Percentiles rank a stretch among this genome's conserved stretches.
Evolutionary conservation across 2,329 filamentous ascomycete species (phyloP).

Genomic region (Hypoxylon sp.): DNA sequence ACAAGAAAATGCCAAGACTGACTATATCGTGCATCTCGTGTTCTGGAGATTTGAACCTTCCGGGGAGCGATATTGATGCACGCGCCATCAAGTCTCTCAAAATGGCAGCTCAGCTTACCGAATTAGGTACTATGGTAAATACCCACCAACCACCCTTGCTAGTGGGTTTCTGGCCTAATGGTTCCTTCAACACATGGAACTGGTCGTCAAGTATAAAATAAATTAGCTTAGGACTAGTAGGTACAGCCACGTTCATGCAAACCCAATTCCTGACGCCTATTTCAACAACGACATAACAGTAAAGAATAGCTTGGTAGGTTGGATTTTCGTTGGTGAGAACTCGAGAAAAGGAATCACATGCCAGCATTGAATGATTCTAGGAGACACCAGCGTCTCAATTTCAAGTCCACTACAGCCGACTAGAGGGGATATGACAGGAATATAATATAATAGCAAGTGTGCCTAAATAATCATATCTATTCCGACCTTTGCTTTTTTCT

Average conservation of each 20-base stretch:
- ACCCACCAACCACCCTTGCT: not conserved
- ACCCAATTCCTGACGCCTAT: not conserved
- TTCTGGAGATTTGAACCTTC: conserved; percentile 39
- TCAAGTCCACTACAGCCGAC: too few relatives aligned
- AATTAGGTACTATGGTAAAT: conserved; percentile 17
- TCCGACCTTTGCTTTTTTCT: too few relatives aligned
- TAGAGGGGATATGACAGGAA: too few relatives aligned
- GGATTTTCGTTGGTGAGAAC: not conserved
- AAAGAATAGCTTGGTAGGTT: not conserved
- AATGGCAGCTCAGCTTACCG: conserved; percentile 8
- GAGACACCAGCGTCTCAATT: too few relatives aligned
- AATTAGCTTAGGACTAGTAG: conserved; percentile 7
- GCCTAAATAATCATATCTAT: too few relatives aligned
- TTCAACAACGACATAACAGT: conserved; percentile 6
- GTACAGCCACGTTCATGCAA: conserved; percentile 25
- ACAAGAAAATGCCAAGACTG: conserved; percentile 36
- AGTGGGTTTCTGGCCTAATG: not conserved
- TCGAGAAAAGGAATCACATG: not conserved
- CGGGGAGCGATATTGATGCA: conserved; percentile 12
- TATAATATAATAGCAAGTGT: too few relatives aligned
- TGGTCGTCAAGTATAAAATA: conserved; percentile 11
- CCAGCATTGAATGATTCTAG: not conserved
- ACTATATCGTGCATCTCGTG: conserved; percentile 22
- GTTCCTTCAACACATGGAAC: not conserved
- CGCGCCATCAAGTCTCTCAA: conserved; percentile 16